These are phyloP conservation scores for Phycomyces nitens DNA, from an alignment of 192 early-diverging fungal genomes.

Conservation along the genomic window DNA sequence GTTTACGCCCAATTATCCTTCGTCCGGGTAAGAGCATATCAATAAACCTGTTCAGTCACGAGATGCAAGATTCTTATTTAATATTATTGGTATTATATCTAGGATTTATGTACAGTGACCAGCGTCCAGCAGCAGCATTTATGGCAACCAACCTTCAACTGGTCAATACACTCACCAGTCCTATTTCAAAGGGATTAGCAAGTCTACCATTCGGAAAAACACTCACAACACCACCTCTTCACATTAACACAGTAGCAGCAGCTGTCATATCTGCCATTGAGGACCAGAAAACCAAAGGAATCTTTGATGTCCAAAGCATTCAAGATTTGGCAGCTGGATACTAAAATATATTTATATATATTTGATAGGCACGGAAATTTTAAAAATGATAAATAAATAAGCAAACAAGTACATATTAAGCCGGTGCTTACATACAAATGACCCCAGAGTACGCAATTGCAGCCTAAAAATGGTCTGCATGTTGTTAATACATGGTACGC, in stretches of 20 bases:
- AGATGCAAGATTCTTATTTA: not conserved
- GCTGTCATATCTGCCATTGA: constrained; percentile 42
- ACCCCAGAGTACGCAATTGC: too few species aligned
- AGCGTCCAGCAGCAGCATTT: constrained; percentile 55
- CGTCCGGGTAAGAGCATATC: constrained; percentile 42
- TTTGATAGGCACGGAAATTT: too few species aligned
- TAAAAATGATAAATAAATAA: too few species aligned
- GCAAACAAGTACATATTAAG: too few species aligned
- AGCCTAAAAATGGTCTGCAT: too few species aligned
- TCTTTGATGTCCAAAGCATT: constrained; percentile 46
- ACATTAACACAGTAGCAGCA: constrained; percentile 44
- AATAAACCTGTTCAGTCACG: not conserved
- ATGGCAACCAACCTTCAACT: constrained; percentile 51
- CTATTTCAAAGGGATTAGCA: constrained; percentile 36
- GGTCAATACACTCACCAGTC: constrained; percentile 36
- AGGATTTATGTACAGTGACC: constrained; percentile 52
- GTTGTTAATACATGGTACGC: too few species aligned
- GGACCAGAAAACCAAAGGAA: constrained; percentile 31
- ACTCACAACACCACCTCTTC: constrained; percentile 40
- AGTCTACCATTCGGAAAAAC: constrained; percentile 46
- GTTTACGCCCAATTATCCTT: constrained; percentile 50
- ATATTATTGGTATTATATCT: not conserved
- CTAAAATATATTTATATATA: not conserved
- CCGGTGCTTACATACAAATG: too few species aligned
- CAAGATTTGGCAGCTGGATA: constrained; percentile 19